Percentiles rank a stretch among this genome's conserved stretches.
Conservation (phyloP, 352 stramenopile species). For the Globisporangium echinulatum region DNA sequence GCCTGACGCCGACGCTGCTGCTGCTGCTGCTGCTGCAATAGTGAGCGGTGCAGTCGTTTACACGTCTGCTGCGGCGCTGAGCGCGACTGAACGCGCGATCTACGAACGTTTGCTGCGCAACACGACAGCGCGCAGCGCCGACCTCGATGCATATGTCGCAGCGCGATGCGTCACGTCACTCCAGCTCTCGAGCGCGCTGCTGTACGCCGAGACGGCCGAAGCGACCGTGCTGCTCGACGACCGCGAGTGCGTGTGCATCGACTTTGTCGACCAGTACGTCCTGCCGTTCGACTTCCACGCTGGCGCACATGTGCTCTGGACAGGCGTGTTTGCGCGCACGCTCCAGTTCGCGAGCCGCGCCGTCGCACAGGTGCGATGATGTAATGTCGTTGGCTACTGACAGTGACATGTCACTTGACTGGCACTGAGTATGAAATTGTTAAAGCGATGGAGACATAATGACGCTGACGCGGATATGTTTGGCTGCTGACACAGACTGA, state of each 20-base stretch:
- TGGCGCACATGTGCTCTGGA: conserved; percentile 28
- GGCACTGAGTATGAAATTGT: too few species aligned
- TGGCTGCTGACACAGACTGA: too few species aligned
- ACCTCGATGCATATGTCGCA: conserved; percentile 13
- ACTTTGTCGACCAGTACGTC: conserved; percentile 15
- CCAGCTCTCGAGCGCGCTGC: conserved; percentile 2
- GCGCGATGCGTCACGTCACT: conserved; percentile 18
- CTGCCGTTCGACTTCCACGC: conserved; percentile 10
- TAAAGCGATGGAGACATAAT: too few species aligned
- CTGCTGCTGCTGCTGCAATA: too few species aligned
- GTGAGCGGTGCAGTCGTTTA: too few species aligned
- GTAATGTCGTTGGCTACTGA: background rate
- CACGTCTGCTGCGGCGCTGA: background rate
- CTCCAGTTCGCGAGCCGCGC: too few species aligned
- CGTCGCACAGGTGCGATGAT: too few species aligned
- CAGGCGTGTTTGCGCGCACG: conserved; percentile 6
- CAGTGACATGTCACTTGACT: too few species aligned
- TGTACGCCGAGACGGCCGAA: conserved; percentile 7
- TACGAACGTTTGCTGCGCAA: conserved; percentile 19
- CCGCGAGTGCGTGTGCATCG: conserved; percentile 30
- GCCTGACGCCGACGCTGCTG: too few species aligned
- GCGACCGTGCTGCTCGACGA: conserved; percentile 29
- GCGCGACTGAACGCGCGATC: conserved; percentile 18
- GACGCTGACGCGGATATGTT: too few species aligned
- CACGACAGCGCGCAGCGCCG: conserved; percentile 13